Conservation (phyloP, 768 basidiomycete species). For the Crepidotus variabilis region DNA sequence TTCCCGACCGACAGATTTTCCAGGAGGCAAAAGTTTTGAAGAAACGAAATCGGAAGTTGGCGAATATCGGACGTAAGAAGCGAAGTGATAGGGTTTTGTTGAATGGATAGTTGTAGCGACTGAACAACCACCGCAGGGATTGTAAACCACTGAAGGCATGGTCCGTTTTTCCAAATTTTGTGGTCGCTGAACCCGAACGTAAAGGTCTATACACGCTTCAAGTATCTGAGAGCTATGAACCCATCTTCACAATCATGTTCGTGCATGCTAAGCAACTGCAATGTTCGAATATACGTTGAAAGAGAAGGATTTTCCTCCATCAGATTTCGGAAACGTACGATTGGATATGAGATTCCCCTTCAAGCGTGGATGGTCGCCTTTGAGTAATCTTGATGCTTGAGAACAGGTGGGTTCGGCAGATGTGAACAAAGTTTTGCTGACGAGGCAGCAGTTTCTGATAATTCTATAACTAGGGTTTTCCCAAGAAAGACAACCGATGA, state of each 20-base stretch:
- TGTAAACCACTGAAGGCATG: neutral
- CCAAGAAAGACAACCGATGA: too few species aligned
- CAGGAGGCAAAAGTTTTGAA: neutral
- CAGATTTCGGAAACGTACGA: neutral
- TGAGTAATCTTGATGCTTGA: neutral
- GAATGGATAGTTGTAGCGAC: neutral
- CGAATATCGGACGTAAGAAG: neutral
- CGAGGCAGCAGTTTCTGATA: too few species aligned
- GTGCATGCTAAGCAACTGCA: neutral
- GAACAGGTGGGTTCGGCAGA: neutral
- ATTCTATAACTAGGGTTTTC: too few species aligned
- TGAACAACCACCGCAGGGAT: too few species aligned
- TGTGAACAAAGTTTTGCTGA: neutral
- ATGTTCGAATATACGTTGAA: neutral
- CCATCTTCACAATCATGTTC: neutral
- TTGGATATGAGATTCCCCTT: neutral
- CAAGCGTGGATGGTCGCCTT: too few species aligned
- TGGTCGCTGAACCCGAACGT: neutral
- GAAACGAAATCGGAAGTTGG: neutral
- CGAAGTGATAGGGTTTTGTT: neutral
- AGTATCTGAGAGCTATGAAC: neutral
- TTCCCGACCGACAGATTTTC: neutral
- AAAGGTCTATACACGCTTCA: neutral
- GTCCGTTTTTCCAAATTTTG: neutral
- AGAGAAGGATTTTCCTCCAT: neutral